A percentile compares a stretch with the other conserved stretches of the same genome.
These are phyloP conservation scores for Solanum bulbocastanum DNA, from an alignment of 257 asterid species.

Conservation along the genomic window DNA sequence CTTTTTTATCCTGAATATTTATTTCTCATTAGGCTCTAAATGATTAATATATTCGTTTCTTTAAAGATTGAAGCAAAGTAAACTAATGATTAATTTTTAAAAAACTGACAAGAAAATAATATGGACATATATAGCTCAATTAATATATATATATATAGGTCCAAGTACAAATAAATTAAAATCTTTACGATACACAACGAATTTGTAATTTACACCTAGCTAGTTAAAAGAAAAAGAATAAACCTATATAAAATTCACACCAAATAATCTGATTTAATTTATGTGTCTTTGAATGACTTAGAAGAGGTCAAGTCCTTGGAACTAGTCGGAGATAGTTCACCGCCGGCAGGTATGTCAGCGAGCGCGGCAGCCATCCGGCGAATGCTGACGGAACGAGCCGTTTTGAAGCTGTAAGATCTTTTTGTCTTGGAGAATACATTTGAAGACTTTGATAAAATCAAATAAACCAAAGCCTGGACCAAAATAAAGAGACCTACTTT, in stretches of 20 bases:
- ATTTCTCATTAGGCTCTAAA: too few relatives aligned
- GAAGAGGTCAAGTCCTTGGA: constrained; percentile 4
- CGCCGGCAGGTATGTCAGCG: constrained; percentile 52
- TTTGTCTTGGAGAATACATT: constrained; percentile 43
- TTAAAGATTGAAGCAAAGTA: too few relatives aligned
- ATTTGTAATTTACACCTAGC: not conserved
- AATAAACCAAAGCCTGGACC: constrained; percentile 56
- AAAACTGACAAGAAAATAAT: not conserved
- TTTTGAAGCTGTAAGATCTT: constrained; percentile 49
- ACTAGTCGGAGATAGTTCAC: constrained; percentile 33
- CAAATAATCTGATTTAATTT: not conserved
- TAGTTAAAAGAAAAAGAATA: not conserved
- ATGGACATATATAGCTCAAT: not conserved
- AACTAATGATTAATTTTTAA: too few relatives aligned
- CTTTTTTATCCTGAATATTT: too few relatives aligned
- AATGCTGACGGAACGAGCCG: constrained; percentile 48
- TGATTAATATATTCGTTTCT: too few relatives aligned
- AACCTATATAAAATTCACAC: not conserved
- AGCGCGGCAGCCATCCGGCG: constrained; percentile 63
- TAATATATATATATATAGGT: not conserved
- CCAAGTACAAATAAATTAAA: not conserved
- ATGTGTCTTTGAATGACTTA: not conserved
- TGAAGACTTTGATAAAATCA: constrained; percentile 56
- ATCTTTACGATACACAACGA: not conserved
- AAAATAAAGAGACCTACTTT: constrained; percentile 46